Percentiles rank a stretch among this genome's conserved stretches.
Evolutionary conservation across 1,284 basidiomycete genomes (phyloP).

Genomic region (Ceratobasidium sp.): DNA sequence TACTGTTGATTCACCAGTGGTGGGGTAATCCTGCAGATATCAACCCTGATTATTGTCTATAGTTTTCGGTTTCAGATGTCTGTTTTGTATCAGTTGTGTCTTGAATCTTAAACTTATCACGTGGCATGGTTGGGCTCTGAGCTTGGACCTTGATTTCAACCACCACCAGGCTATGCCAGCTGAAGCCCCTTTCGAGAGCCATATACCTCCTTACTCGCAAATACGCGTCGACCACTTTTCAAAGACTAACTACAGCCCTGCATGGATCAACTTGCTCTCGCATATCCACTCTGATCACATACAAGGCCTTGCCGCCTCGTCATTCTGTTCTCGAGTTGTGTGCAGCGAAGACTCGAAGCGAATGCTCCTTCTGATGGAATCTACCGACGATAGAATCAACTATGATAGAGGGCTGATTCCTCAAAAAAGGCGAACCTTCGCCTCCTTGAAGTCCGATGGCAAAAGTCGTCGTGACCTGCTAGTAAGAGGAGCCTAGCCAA

Average conservation of each 20-base stretch:
- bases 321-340: conserved; percentile 72
- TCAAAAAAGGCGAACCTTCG: conserved; percentile 69
- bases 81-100: background rate
- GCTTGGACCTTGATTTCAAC: background rate
- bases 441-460: conserved; percentile 68
- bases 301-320: conserved; percentile 71
- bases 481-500: conserved; percentile 57
- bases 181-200: conserved; percentile 74
- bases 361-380: conserved; percentile 81
- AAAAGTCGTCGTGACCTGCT: conserved; percentile 66
- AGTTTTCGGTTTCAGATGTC: background rate
- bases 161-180: conserved; percentile 65
- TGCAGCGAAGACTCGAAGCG: conserved; percentile 85
- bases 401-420: conserved; percentile 64
- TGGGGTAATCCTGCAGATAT: conserved; percentile 64
- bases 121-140: background rate
- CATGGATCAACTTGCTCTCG: conserved; percentile 76
- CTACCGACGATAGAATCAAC: conserved; percentile 69
- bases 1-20: conserved; percentile 56
- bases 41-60: conserved; percentile 64
- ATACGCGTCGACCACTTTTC: conserved; percentile 85
- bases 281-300: conserved; percentile 89
- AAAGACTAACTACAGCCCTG: conserved; percentile 56
- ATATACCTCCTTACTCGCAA: conserved; percentile 69
- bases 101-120: background rate